Base-by-base conservation (phyloP, 2,329 filamentous ascomycete genomes). In the Diaporthe sp. region DNA sequence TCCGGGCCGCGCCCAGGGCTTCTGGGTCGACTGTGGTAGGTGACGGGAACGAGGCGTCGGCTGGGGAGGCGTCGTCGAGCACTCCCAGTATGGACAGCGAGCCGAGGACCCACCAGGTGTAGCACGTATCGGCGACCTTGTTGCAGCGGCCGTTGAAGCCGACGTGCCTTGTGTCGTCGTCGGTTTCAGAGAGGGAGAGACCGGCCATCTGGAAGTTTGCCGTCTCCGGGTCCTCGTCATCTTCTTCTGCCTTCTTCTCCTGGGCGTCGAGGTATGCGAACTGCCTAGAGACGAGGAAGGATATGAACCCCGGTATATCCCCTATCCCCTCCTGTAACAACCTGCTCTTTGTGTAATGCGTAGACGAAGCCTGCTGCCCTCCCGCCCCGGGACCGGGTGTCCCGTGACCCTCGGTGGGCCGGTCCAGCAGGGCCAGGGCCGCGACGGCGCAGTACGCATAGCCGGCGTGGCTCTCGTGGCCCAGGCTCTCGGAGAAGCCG, bases 71-170 rank as follows among this genome's bases (percentile, higher is more conserved):
- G 10, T 89, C 84, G 42, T 89, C 87, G 15, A 94, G 86, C 3
- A 55, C n/a, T 2, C 76, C 78, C 6, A 82, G 74, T 53, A 89
- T 86, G 71, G 82, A 79, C 1, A 91, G 82, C 1, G 95, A 91
- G 2, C 91, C 95, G 5, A 90, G 89, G 0, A 94, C 95, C 97
- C 97, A 99, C 88, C 96, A 99, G 31, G 92, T 93, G 84, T 99
- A 99, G 85, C 97, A 99, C 0, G 97, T 98, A 84, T 99, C 97
- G 13, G 94, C 94, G 65, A 93, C 89, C 84, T 99, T 99, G 86
- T 98, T 98, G 82, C 91, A 92, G 68, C 97, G 92, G 37, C 97
- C 97, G 80, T 97, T 98, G 85, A 97, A 95, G 13, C 96, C 97
- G 1, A 95, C 89, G 13, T 86, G 84, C 25, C 79, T 76, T 2